Evolutionary conservation across 2,329 filamentous ascomycete genomes (phyloP).

Genomic region (Aureobasidium sp.): DNA sequence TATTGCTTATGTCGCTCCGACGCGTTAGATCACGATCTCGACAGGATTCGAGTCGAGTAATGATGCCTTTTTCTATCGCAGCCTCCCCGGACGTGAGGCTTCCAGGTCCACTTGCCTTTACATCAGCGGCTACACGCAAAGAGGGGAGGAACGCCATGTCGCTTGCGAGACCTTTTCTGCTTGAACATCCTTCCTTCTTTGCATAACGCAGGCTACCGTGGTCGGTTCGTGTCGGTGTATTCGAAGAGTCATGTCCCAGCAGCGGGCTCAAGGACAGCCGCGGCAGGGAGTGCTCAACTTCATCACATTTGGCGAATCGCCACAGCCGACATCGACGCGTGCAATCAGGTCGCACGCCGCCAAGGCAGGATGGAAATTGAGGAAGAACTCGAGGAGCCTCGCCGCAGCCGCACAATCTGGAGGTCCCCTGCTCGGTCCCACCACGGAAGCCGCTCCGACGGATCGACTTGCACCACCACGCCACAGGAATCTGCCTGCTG

Average conservation of each 20-base stretch:
- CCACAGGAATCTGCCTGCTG: not conserved
- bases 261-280: not conserved
- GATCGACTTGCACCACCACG: not conserved
- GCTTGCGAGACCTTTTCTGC: not conserved
- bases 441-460: not conserved
- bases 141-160: not conserved
- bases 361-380: constrained; percentile 3
- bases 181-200: not conserved
- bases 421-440: not conserved
- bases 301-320: constrained; percentile 3
- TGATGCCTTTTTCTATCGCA: not conserved
- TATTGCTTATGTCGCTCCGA: not conserved
- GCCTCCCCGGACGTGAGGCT: not conserved
- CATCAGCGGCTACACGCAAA: not conserved
- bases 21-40: not conserved
- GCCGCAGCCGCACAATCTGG: not conserved
- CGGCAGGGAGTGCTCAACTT: not conserved
- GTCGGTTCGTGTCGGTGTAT: not conserved
- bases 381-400: not conserved
- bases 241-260: not conserved
- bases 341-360: constrained; percentile 3
- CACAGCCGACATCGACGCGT: not conserved
- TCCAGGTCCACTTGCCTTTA: not conserved
- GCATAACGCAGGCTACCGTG: not conserved
- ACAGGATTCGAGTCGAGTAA: not conserved